These are phyloP conservation scores for Butyriboletus appendiculatus DNA, from an alignment of 1,284 basidiomycete genomes.

Conservation along the genomic window DNA sequence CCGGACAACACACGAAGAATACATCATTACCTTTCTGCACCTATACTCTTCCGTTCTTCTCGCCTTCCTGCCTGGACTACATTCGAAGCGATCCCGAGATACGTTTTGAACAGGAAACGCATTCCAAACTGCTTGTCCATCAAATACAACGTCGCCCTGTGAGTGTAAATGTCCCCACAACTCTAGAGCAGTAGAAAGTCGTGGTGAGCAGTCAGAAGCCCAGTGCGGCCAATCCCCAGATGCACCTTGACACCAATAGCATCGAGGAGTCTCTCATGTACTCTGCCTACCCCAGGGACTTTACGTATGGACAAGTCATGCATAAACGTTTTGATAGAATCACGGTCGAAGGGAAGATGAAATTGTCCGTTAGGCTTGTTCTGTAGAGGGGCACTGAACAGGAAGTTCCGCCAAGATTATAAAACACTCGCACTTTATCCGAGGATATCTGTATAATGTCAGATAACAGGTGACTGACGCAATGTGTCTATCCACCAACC, in stretches of 20 bases:
- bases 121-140: conserved; percentile 88
- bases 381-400: conserved; percentile 36
- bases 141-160: conserved; percentile 70
- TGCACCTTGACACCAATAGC: conserved; percentile 82
- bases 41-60: conserved; percentile 87
- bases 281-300: conserved; percentile 86
- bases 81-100: conserved; percentile 87
- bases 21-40: conserved; percentile 71
- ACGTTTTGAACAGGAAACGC: conserved; percentile 68
- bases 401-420: not conserved
- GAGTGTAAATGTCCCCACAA: conserved; percentile 83
- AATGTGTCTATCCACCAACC: conserved; percentile 39
- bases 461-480: not conserved
- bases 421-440: conserved; percentile 60
- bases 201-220: not conserved
- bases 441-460: conserved; percentile 77
- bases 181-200: conserved; percentile 46
- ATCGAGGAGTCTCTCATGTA: conserved; percentile 84
- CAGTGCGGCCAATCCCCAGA: not conserved
- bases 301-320: conserved; percentile 74
- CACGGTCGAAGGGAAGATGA: conserved; percentile 65
- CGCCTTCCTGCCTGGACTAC: conserved; percentile 71
- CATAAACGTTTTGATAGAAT: conserved; percentile 75
- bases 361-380: conserved; percentile 97
- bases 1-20: not conserved